These are phyloP conservation scores for Exophiala sp. DNA, from an alignment of 2,329 filamentous ascomycete species.

Conservation along the genomic window DNA sequence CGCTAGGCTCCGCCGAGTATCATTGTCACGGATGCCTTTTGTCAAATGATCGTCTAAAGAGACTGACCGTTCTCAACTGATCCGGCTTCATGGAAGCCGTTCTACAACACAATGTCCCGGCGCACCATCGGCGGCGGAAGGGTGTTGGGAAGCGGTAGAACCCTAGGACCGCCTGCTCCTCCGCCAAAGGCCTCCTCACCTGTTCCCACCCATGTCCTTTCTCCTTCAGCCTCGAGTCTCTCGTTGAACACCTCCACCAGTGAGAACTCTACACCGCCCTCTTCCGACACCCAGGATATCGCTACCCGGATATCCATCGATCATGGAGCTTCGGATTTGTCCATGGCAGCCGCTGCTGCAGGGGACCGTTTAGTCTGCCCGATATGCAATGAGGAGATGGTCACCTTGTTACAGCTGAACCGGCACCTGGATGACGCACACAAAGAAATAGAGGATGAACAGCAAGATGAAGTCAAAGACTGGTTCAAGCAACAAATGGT, in stretches of 20 bases:
- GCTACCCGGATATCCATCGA: constrained; percentile 71
- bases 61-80: background rate
- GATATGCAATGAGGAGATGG: constrained; percentile 99
- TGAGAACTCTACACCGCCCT: constrained; percentile 65
- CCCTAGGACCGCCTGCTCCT: constrained; percentile 61
- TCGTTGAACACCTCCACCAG: constrained; percentile 52
- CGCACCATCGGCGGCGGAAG: constrained; percentile 88
- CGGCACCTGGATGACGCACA: constrained; percentile 83
- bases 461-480: constrained; percentile 90
- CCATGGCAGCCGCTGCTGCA: constrained; percentile 48
- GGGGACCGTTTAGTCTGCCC: constrained; percentile 75
- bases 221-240: constrained; percentile 64
- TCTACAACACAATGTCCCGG: constrained; percentile 59
- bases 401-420: constrained; percentile 89
- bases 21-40: background rate
- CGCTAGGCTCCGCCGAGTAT: constrained; percentile 10
- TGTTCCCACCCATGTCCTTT: constrained; percentile 46
- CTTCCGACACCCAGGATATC: constrained; percentile 69
- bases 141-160: constrained; percentile 79
- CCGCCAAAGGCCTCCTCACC: constrained; percentile 38
- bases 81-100: constrained; percentile 30
- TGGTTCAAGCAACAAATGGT: constrained; percentile 95
- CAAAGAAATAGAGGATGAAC: constrained; percentile 78
- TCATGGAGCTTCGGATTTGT: constrained; percentile 48
- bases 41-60: background rate